Evolutionary conservation across 2,329 filamentous ascomycete genomes (phyloP), one percentile per base, ranked within the genome.

Genomic region (Pseudocercospora crystallina): DNA sequence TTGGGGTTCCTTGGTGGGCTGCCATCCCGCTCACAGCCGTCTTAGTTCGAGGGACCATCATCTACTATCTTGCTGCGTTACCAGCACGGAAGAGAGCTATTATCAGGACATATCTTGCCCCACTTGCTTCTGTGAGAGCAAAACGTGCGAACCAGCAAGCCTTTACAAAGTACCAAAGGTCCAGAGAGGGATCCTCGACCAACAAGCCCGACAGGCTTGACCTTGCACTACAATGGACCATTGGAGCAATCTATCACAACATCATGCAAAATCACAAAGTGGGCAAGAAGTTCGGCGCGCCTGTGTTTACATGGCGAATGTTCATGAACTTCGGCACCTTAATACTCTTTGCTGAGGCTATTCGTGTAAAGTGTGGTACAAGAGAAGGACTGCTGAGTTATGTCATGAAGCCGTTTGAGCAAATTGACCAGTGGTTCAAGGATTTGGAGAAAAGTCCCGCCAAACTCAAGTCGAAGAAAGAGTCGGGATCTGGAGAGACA

Each of bases 1-100:
- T 53, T 12, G 62, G 65, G n/a, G 42, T 68, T 9, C 64, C 67
- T 9, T 69, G 66, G 66, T 67, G 46, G 13, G 62, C 61, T 10
- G 62, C 53, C 29, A 51, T 69, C 5, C 66, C 67, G 0, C 29
- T 57, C 8, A 49, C 64, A 13, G 66, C 67, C 10, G 31, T 67
- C 17, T 35, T 66, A 33, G 54, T 68, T 11, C 63, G 65, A 33
- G 56, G 61, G 38, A 38, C 60, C 7, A 8, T 67, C 15, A 56
- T 62, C 35, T 67, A 67, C 41, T 59, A 62, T 40, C 8, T 62
- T 13, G 47, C 49, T 14, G 29, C 49, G n/a, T 37, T 43, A 3
- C 63, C 63, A 2, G 30, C 44, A 5, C 61, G 60, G 8, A 57
- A 45, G 40, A 39, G 50, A 37, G 49, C 51, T 26, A 58, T 59